Percentiles rank a stretch among this genome's conserved stretches.
These are phyloP conservation scores for Solanum aculeatissimum DNA, from an alignment of 305 asterid genomes.

Conservation along the genomic window DNA sequence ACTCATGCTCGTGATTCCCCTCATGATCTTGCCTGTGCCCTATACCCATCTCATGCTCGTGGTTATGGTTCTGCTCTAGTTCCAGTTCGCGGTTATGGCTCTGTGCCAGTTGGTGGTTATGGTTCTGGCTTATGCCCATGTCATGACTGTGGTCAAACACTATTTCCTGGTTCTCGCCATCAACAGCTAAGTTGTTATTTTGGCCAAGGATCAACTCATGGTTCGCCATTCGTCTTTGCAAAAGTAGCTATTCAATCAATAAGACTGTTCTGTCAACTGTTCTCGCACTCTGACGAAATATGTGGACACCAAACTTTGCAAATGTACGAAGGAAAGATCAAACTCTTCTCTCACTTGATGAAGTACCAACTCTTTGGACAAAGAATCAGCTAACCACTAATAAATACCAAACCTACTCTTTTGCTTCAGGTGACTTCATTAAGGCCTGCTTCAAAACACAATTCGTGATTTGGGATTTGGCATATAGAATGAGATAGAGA, in stretches of 20 bases:
- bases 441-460: background rate
- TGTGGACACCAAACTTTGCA: background rate
- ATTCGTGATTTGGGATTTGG: background rate
- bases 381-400: background rate
- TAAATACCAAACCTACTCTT: background rate
- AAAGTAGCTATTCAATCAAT: background rate
- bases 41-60: slow-evolving; percentile 19
- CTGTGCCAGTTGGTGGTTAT: background rate
- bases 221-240: slow-evolving; percentile 30
- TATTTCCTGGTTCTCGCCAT: slow-evolving; percentile 43
- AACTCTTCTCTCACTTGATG: background rate
- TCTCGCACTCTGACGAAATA: background rate
- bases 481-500: background rate
- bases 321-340: background rate
- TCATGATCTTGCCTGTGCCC: slow-evolving; percentile 30
- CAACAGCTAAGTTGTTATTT: slow-evolving; percentile 27
- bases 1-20: background rate
- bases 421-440: background rate
- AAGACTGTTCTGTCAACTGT: background rate
- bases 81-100: slow-evolving; percentile 25
- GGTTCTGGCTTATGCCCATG: slow-evolving; percentile 31
- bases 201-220: slow-evolving; percentile 49
- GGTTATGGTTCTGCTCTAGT: slow-evolving; percentile 26
- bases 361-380: background rate
- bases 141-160: slow-evolving; percentile 41